Evolutionary conservation across 495 filamentous ascomycete genomes (phyloP).

Genomic region (Neurospora sp.): DNA sequence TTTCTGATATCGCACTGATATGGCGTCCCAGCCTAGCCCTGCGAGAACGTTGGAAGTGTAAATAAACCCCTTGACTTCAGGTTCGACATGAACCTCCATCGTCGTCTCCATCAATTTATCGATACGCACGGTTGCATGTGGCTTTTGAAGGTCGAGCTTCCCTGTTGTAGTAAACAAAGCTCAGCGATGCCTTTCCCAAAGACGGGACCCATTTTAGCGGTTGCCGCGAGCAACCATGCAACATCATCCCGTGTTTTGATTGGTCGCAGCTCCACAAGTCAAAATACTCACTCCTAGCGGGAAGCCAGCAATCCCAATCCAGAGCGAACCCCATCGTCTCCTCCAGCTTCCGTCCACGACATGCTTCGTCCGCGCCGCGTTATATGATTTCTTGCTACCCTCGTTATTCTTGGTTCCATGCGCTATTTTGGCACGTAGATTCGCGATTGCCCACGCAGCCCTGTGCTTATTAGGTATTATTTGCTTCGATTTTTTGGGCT

Average conservation of each 20-base stretch:
- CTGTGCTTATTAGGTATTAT: background rate
- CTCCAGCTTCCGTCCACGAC: constrained; percentile 1
- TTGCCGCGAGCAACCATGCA: constrained; percentile 18
- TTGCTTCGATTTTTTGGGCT: background rate
- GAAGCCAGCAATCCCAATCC: constrained; percentile 7
- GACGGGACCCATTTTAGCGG: constrained; percentile 3
- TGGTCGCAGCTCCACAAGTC: constrained; percentile 10
- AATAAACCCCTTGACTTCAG: background rate
- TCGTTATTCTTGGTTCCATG: constrained; percentile 17
- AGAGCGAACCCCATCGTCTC: background rate
- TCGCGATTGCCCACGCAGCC: background rate
- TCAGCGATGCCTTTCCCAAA: constrained; percentile 1
- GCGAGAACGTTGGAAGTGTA: background rate
- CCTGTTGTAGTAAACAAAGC: background rate
- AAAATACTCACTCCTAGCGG: constrained; percentile 17
- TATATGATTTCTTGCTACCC: constrained; percentile 12
- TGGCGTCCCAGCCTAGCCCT: background rate
- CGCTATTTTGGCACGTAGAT: constrained; percentile 24
- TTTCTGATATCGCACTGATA: background rate
- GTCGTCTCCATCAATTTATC: background rate
- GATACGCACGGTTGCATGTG: background rate
- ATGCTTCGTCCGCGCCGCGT: constrained; percentile 17
- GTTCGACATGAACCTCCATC: background rate
- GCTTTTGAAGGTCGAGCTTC: background rate
- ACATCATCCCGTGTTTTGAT: constrained; percentile 5